Base-by-base conservation (phyloP, 31 red algal species). In the Endocladia muricata region DNA sequence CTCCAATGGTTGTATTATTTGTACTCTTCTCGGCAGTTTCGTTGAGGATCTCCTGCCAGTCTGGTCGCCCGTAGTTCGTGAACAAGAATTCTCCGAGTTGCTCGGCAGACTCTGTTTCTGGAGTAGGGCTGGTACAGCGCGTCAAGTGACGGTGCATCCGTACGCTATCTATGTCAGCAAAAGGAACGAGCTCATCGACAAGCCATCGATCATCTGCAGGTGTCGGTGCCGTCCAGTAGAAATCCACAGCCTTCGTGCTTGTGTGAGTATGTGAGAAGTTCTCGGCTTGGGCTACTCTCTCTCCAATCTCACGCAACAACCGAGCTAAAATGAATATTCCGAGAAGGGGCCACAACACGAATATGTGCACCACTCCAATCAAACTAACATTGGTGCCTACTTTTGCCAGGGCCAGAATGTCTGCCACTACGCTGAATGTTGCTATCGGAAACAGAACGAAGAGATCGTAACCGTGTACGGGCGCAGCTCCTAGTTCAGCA, bases 201-300 rank as follows among this genome's bases (percentile, higher is more conserved):
- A 94, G 71, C 91, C 91, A 94, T 56, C 57, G 49, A 48, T 94
- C 91, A 36, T 86, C 83, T 1, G 83, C 68, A 26, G 77, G 64
- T 11, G 42, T 79, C 29, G 91, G 91, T 8, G 91, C 78, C 2
- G 84, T 88, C 91, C 91, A 94, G 47, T 81, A 82, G 75, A 94
- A 94, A 83, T 94, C 91, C 6, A 94, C 76, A 38, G 76, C 73
- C 70, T 82, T 80, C 29, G 91, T 94, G 21, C 55, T 86, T 37
- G 76, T 68, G 37, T 86, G 80, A 26, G 75, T 69, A 7, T 43
- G 41, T 76, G 58, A 40, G 38, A 78, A 55, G 65, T 71, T 81
- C 48, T 86, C 76, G 17, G 76, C 90, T 33, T 81, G 66, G 11
- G 77, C 70, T 36, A 93, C 57, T n/a, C 90, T 69, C 39, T 93